These are phyloP conservation scores for Sugiyamaella floridensis DNA, from an alignment of 805 yeast genomes.

Conservation along the genomic window DNA sequence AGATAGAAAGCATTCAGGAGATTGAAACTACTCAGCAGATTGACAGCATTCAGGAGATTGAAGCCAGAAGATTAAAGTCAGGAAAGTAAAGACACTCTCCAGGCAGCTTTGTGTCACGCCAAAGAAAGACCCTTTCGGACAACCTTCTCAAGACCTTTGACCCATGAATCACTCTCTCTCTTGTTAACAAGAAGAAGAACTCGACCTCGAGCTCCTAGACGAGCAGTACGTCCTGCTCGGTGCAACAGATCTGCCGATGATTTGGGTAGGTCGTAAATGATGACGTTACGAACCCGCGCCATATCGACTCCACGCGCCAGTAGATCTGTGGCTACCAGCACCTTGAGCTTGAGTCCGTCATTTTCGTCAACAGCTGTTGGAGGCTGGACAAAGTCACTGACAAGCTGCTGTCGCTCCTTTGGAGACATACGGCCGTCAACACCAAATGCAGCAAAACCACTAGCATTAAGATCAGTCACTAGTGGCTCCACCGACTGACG, in stretches of 20 bases:
- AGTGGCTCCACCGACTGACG: slow-evolving; percentile 56
- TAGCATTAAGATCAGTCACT: slow-evolving; percentile 45
- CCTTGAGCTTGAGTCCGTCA: slow-evolving; percentile 41
- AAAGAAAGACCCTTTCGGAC: slow-evolving; percentile 27
- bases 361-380: slow-evolving; percentile 19
- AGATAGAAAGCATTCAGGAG: too few relatives aligned
- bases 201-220: slow-evolving; percentile 85
- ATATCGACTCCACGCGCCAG: slow-evolving; percentile 88
- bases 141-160: slow-evolving; percentile 69
- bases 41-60: not conserved
- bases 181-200: slow-evolving; percentile 74
- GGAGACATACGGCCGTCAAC: slow-evolving; percentile 60
- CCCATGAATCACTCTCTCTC: slow-evolving; percentile 65
- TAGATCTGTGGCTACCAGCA: slow-evolving; percentile 81
- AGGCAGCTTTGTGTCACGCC: slow-evolving; percentile 2
- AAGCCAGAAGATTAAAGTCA: too few relatives aligned
- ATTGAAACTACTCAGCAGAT: too few relatives aligned
- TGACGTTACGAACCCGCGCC: slow-evolving; percentile 69
- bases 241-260: slow-evolving; percentile 83
- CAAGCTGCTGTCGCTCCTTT: slow-evolving; percentile 50
- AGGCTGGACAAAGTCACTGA: slow-evolving; percentile 53
- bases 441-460: slow-evolving; percentile 55
- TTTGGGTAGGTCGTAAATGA: slow-evolving; percentile 79
- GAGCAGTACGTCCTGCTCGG: slow-evolving; percentile 88
- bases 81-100: too few relatives aligned